Evolutionary conservation across 306 rosid species (phyloP).

Genomic region (Quercus aquifolioides): DNA sequence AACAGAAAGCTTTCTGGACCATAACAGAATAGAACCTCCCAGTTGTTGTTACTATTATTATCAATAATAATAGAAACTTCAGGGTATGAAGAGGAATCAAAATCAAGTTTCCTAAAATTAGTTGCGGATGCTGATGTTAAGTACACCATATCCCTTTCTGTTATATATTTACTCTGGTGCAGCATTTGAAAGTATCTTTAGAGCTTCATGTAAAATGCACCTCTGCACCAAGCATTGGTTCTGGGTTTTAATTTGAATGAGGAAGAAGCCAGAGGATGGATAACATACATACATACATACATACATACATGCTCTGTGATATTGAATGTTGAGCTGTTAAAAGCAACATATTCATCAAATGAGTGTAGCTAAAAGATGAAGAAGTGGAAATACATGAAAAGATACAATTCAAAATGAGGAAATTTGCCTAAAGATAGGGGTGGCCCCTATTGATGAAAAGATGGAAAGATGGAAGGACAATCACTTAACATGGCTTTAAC

Average conservation of each 20-base stretch:
- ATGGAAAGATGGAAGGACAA: too few species aligned
- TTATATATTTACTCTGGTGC: background rate
- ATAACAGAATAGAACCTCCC: background rate
- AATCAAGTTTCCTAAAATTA: background rate
- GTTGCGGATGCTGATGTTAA: background rate
- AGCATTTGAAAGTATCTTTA: background rate
- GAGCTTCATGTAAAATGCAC: background rate
- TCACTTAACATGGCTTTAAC: too few species aligned
- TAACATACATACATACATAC: background rate
- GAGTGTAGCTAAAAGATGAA: too few species aligned
- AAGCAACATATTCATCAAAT: too few species aligned
- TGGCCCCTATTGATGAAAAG: too few species aligned
- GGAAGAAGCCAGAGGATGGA: background rate
- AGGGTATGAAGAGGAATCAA: background rate
- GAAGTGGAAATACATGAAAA: too few species aligned
- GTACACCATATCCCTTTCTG: background rate
- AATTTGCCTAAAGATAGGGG: too few species aligned
- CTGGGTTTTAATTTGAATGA: background rate
- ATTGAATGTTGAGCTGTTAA: too few species aligned
- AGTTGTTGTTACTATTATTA: background rate
- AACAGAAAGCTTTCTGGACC: background rate
- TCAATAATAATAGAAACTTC: background rate
- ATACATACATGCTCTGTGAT: too few species aligned
- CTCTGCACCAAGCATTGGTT: background rate
- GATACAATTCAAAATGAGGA: too few species aligned